These are phyloP conservation scores for Phytopythium cucurbitacearum DNA, from an alignment of 352 stramenopile species.

Conservation along the genomic window DNA sequence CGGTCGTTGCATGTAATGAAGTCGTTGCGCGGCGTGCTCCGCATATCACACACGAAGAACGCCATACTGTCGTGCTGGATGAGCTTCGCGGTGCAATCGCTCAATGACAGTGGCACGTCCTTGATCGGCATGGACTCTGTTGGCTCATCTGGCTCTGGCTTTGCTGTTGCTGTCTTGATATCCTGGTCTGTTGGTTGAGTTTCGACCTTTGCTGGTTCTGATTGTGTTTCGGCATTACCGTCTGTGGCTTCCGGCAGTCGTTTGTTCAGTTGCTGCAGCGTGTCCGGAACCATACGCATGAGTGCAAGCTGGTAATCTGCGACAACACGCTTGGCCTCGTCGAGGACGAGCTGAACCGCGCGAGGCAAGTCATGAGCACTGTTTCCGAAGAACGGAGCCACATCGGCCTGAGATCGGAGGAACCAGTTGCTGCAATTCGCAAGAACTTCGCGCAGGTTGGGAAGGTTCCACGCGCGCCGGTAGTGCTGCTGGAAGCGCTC, in stretches of 20 bases:
- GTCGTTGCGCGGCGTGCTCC: conserved; percentile 21
- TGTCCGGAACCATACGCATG: conserved; percentile 9
- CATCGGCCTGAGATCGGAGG: conserved; percentile 42
- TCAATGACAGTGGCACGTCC: too few relatives aligned
- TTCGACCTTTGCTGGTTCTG: not conserved
- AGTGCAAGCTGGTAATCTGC: conserved; percentile 52
- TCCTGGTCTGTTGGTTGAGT: not conserved
- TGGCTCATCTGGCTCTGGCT: not conserved
- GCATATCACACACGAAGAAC: conserved; percentile 68
- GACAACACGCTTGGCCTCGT: conserved; percentile 45
- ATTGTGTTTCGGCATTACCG: not conserved
- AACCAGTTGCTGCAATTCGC: conserved; percentile 69
- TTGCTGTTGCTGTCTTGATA: not conserved
- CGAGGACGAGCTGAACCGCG: conserved; percentile 33
- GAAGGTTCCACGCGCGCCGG: conserved; percentile 55
- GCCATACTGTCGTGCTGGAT: conserved; percentile 42
- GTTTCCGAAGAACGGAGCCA: conserved; percentile 59
- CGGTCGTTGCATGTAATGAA: conserved; percentile 66
- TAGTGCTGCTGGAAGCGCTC: conserved; percentile 76
- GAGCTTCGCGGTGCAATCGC: conserved; percentile 19
- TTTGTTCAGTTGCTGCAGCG: not conserved
- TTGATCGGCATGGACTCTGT: not conserved
- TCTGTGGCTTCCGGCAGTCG: not conserved
- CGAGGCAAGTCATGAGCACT: conserved; percentile 18
- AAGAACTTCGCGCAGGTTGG: conserved; percentile 54